phyloP scores from a whole-genome alignment of 1,139 yeast species.

The Kodamaea sp. region DNA sequence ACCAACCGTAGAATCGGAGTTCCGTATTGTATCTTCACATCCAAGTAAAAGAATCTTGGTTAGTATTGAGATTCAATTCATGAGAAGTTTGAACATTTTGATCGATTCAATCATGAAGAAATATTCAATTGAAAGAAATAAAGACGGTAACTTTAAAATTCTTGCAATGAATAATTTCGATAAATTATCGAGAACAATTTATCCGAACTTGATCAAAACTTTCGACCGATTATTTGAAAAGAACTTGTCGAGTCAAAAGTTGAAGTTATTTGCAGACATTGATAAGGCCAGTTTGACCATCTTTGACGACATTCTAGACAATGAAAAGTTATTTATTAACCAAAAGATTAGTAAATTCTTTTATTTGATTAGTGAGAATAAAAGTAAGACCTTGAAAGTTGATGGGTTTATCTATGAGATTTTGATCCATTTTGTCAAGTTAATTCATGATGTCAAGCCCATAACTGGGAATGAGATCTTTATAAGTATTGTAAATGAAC shows the following conservation, averaged over 20 bases:
- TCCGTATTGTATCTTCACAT: conserved; percentile 21
- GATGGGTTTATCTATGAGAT: conserved; percentile 42
- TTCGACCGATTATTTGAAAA: conserved; percentile 38
- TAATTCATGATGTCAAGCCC: conserved; percentile 41
- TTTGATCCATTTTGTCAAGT: conserved; percentile 41
- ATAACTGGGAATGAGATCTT: conserved; percentile 39
- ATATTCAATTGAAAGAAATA: conserved; percentile 35
- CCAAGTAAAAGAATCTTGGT: conserved; percentile 44
- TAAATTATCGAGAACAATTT: conserved; percentile 30
- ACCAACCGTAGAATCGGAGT: conserved; percentile 25
- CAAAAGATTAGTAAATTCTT: conserved; percentile 29
- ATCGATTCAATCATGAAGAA: conserved; percentile 48
- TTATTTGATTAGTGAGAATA: conserved; percentile 9
- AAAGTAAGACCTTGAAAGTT: conserved; percentile 18
- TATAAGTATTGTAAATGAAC: conserved; percentile 35
- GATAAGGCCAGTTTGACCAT: conserved; percentile 43
- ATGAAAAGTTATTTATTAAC: conserved; percentile 37
- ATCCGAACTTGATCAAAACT: conserved; percentile 31
- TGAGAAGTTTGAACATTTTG: conserved; percentile 47
- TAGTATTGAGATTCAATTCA: conserved; percentile 47
- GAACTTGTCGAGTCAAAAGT: conserved; percentile 35
- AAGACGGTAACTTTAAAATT: conserved; percentile 35
- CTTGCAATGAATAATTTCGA: conserved; percentile 48
- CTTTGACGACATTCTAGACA: conserved; percentile 39
- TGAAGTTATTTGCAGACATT: conserved; percentile 42